These are phyloP conservation scores for Notholithocarpus densiflorus DNA, from an alignment of 306 rosid species.

Conservation along the genomic window DNA sequence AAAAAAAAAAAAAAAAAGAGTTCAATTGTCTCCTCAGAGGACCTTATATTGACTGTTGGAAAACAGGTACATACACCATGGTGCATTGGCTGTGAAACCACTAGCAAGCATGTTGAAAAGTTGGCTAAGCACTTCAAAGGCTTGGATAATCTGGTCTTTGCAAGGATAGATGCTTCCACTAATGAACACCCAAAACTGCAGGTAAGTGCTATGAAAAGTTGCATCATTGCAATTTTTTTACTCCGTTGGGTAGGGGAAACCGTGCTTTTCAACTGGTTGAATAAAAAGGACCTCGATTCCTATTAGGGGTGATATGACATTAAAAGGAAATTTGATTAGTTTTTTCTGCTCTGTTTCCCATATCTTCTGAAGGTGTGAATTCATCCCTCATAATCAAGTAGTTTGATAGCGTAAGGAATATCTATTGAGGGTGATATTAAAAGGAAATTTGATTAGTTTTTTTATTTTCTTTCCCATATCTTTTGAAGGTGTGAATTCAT, in stretches of 20 bases:
- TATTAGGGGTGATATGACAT: no score
- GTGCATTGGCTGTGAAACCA: slow-evolving; percentile 83
- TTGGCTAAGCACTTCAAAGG: slow-evolving; percentile 90
- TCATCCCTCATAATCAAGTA: no score
- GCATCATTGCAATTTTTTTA: background rate
- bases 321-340: no score
- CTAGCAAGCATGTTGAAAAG: slow-evolving; percentile 75
- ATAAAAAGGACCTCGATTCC: no score
- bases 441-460: no score
- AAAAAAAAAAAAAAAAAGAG: background rate
- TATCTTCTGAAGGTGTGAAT: no score
- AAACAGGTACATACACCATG: slow-evolving; percentile 86
- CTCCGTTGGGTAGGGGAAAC: background rate
- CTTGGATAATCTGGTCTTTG: slow-evolving; percentile 53
- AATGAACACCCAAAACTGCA: slow-evolving; percentile 88
- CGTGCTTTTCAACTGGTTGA: no score
- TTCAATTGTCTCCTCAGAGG: background rate
- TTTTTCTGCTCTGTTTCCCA: no score
- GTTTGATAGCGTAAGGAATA: no score
- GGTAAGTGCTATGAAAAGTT: slow-evolving; percentile 37
- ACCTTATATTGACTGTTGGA: slow-evolving; percentile 13
- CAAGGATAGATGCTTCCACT: slow-evolving; percentile 68
- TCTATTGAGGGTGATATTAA: no score
- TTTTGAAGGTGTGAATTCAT: no score
- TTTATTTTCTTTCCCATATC: no score